Conservation (phyloP, 2,329 filamentous ascomycete species). For the Fusarium sp. region DNA sequence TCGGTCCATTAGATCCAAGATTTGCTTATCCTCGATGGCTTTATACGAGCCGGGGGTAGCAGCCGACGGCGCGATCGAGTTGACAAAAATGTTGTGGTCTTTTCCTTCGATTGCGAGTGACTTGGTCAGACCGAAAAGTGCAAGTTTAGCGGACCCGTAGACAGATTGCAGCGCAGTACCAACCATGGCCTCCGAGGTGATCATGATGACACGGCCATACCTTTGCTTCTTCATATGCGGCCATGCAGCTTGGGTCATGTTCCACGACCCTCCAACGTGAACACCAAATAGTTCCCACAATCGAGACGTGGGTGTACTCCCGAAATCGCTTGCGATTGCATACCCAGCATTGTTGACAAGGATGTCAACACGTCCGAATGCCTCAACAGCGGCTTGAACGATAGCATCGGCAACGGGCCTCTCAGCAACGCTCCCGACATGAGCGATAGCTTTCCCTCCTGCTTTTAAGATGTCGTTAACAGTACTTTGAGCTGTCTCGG, state of each 20-base stretch:
- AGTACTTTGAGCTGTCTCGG: neutral
- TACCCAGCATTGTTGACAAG: constrained; percentile 15
- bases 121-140: constrained; percentile 7
- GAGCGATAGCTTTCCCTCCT: neutral
- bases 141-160: constrained; percentile 9
- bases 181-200: constrained; percentile 3
- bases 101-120: constrained; percentile 9
- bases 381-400: neutral
- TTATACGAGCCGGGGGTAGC: neutral
- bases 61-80: constrained; percentile 5
- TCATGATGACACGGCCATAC: constrained; percentile 19
- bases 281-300: constrained; percentile 1
- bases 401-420: neutral
- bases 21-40: too few species aligned
- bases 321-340: neutral
- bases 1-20: too few species aligned
- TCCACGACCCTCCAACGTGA: constrained; percentile 6
- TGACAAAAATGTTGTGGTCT: constrained; percentile 10
- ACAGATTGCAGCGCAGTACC: constrained; percentile 12
- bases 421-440: neutral
- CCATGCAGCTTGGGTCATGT: constrained; percentile 10
- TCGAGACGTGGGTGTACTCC: neutral
- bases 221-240: constrained; percentile 14
- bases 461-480: neutral
- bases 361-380: constrained; percentile 10